A percentile compares a stretch with the other conserved stretches of the same genome.
Evolutionary conservation across 257 asterid genomes (phyloP).

Genomic region (Datura wrightii): DNA sequence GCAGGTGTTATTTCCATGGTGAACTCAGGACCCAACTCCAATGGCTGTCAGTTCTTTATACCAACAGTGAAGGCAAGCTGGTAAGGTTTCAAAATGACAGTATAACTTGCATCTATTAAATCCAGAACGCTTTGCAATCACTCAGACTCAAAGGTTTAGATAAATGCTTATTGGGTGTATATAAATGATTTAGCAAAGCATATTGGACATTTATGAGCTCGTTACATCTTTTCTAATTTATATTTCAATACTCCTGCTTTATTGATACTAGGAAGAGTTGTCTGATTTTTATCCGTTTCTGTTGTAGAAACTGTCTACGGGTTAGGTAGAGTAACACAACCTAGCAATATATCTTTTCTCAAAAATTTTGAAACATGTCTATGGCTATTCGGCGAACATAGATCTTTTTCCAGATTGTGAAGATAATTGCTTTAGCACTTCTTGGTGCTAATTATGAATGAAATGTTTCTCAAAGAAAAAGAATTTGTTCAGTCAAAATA

Average conservation of each 20-base stretch:
- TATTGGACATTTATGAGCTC: too few relatives aligned
- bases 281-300: background rate
- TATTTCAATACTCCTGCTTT: background rate
- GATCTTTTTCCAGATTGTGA: background rate
- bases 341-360: background rate
- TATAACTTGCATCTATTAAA: background rate
- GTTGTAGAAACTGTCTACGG: background rate
- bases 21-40: slow-evolving; percentile 93
- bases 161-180: background rate
- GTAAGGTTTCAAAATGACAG: slow-evolving; percentile 48
- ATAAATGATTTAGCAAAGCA: background rate
- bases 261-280: background rate
- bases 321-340: background rate
- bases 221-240: too few relatives aligned
- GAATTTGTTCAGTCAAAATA: background rate
- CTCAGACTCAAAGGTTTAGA: background rate
- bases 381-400: background rate
- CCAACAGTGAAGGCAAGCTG: slow-evolving; percentile 93
- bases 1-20: slow-evolving; percentile 88
- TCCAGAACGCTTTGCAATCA: background rate
- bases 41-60: slow-evolving; percentile 94
- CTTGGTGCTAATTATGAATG: background rate
- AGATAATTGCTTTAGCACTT: background rate
- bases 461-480: background rate
- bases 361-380: background rate